These are phyloP conservation scores for Bruguiera parviflora DNA, from an alignment of 345 rosid genomes.

Conservation along the genomic window DNA sequence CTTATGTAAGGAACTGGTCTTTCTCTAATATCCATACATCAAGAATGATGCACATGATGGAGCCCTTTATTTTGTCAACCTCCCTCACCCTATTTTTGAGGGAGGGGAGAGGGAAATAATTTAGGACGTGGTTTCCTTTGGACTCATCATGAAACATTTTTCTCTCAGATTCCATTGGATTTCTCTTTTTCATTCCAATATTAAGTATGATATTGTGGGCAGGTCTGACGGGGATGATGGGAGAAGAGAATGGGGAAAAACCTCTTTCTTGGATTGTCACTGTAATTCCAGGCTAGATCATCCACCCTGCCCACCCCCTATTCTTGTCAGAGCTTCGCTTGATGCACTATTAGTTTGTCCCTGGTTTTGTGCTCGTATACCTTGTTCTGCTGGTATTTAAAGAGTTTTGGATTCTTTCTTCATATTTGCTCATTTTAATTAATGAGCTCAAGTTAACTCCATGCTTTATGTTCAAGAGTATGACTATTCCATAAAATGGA, in stretches of 20 bases:
- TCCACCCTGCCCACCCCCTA: conserved; percentile 85
- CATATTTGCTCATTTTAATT: not conserved
- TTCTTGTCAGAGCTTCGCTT: conserved; percentile 83
- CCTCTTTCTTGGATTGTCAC: conserved; percentile 58
- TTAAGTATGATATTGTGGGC: conserved; percentile 42
- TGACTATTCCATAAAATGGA: conserved; percentile 37
- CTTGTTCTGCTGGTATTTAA: conserved; percentile 57
- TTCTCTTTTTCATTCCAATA: not conserved
- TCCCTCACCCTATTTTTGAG: too few species aligned
- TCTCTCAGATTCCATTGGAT: not conserved
- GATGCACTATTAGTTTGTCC: conserved; percentile 94
- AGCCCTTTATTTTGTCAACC: too few species aligned
- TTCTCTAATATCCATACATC: too few species aligned
- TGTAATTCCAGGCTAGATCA: conserved; percentile 47
- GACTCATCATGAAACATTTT: not conserved
- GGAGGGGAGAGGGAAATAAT: too few species aligned
- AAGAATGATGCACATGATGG: too few species aligned
- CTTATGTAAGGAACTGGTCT: too few species aligned
- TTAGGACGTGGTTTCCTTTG: too few species aligned
- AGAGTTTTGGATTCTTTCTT: conserved; percentile 2
- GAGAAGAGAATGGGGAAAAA: conserved; percentile 83
- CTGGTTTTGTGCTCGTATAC: conserved; percentile 63
- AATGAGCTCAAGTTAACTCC: not conserved
- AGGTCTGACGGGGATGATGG: conserved; percentile 95
- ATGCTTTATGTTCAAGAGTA: not conserved